Base-by-base conservation (phyloP, 768 basidiomycete species). In the Lepiota venenata region DNA sequence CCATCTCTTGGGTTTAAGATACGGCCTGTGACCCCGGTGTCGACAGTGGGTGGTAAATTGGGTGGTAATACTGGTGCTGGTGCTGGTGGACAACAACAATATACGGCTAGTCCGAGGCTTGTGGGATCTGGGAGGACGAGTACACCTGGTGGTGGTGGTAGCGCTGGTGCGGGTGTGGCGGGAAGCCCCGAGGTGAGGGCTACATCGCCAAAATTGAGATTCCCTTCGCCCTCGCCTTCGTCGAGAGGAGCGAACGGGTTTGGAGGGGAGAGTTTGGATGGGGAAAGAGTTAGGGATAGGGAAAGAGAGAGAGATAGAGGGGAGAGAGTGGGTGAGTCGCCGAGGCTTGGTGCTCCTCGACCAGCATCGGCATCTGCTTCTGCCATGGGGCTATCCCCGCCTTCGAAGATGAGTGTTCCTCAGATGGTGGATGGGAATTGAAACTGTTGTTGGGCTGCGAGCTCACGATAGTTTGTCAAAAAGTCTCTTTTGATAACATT, bases 351-450 rank as follows among this genome's bases (percentile, higher is more conserved):
- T 32, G 40, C 41, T 36, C 25, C 25, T 3, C 25, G 25, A 27
- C 8, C 44, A 25, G 21, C 44, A 5, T 14, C n/a, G n/a, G n/a
- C n/a, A n/a, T n/a, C n/a, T n/a, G n/a, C n/a, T n/a, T 14, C 52
- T 14, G 36, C 44, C 27, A 46, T 47, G 37, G 29, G 61, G 27
- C 63, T 70, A 40, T 66, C 67, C 18, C 65, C 70, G 29, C 62
- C 70, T 22, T 68, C 75, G 14, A 79, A 77, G 56, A 71, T 79
- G 67, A 71, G 69, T 56, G 64, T 77, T 16, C 71, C 74, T 7
- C 73, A 75, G 60, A 70, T 73, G 58, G 66, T 72, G 32, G 74
- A 74, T 58, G 72, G 73, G 12, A 71, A 65, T 55, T 75, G 37
- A 62, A 48, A 32, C 8, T 11, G 8, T 32, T 32, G 32, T 32